Conservation (phyloP, 2,329 filamentous ascomycete genomes). For the Raffaelea arxii region DNA sequence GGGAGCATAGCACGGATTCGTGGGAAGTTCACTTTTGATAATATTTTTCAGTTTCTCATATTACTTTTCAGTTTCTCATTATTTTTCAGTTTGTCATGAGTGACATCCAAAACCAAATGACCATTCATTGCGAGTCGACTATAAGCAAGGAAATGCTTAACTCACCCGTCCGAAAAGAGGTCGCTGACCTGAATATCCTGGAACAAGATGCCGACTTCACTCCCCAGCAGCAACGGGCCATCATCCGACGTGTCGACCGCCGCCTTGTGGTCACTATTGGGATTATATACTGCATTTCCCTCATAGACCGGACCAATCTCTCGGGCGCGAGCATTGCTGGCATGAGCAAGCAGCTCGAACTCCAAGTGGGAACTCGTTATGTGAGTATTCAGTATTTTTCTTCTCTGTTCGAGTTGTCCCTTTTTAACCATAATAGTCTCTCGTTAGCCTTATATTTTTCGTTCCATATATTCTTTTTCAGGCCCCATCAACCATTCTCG, state of each 20-base stretch:
- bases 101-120: neutral
- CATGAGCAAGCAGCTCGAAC: constrained; percentile 36
- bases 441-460: constrained; percentile 66
- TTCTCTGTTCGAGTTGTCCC: neutral
- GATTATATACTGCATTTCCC: constrained; percentile 60
- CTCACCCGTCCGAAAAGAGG: too few relatives aligned
- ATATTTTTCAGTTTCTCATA: too few relatives aligned
- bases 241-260: constrained; percentile 60
- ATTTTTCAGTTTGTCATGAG: too few relatives aligned
- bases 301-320: constrained; percentile 75
- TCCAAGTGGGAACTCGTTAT: constrained; percentile 34
- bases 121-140: too few relatives aligned
- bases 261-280: constrained; percentile 54
- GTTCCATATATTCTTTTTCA: constrained; percentile 64
- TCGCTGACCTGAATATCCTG: neutral
- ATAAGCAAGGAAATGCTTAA: too few relatives aligned
- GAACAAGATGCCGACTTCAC: constrained; percentile 38
- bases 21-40: too few relatives aligned
- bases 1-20: too few relatives aligned
- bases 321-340: constrained; percentile 64
- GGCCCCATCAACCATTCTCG: constrained; percentile 58
- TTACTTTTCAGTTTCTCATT: too few relatives aligned
- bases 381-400: constrained; percentile 18
- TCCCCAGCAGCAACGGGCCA: constrained; percentile 51
- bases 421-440: too few relatives aligned